A percentile compares a stretch with the other conserved stretches of the same genome.
Evolutionary conservation across 352 stramenopile species (phyloP).

Genomic region (Saprolegnia diclina): DNA sequence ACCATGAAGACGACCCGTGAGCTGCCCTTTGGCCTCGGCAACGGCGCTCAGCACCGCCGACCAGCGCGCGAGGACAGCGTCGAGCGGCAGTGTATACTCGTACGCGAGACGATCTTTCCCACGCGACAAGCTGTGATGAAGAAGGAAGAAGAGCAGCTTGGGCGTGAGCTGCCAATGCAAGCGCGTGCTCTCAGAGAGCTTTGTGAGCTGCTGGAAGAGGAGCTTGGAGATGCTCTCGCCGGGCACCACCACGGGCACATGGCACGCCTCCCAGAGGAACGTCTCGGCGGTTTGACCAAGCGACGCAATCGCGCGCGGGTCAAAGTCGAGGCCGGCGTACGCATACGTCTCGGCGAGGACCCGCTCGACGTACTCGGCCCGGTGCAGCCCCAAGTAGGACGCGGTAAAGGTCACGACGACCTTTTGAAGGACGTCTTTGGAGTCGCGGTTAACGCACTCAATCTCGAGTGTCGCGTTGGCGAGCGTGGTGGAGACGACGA

Average conservation of each 20-base stretch:
- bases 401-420: constrained; percentile 36
- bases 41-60: constrained; percentile 43
- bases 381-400: constrained; percentile 40
- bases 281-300: constrained; percentile 16
- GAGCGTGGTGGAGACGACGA: background rate
- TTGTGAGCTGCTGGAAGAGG: constrained; percentile 43
- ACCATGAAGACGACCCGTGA: constrained; percentile 54
- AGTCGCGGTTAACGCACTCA: constrained; percentile 33
- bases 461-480: background rate
- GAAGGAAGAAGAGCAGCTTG: constrained; percentile 50
- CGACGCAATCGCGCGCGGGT: constrained; percentile 42
- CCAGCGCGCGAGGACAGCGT: constrained; percentile 50
- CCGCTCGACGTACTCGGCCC: constrained; percentile 43
- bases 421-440: constrained; percentile 33
- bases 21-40: constrained; percentile 50
- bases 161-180: constrained; percentile 65
- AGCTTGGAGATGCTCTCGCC: constrained; percentile 34
- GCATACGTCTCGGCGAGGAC: constrained; percentile 57
- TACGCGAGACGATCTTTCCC: constrained; percentile 51
- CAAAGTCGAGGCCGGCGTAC: constrained; percentile 54
- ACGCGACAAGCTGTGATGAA: constrained; percentile 46
- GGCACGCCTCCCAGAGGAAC: constrained; percentile 60
- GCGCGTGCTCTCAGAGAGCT: constrained; percentile 38
- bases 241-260: constrained; percentile 35
- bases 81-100: constrained; percentile 41